These are phyloP conservation scores for Mucor sp. DNA, from an alignment of 371 early-diverging fungal genomes.

Conservation along the genomic window DNA sequence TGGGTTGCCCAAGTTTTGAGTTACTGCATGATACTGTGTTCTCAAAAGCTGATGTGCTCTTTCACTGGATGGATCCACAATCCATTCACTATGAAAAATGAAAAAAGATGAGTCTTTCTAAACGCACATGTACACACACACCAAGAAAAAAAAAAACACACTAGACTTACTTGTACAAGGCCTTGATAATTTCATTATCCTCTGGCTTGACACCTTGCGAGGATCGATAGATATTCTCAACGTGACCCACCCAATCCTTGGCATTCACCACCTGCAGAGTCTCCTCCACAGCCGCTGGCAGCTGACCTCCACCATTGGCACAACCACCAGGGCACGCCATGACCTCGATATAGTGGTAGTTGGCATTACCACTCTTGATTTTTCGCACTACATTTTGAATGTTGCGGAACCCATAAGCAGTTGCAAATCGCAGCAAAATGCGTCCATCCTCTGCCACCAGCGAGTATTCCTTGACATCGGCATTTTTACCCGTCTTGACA, in stretches of 20 bases:
- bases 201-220: conserved; percentile 56
- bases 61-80: conserved; percentile 38
- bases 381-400: conserved; percentile 95
- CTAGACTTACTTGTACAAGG: conserved; percentile 58
- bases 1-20: conserved; percentile 62
- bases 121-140: too few species aligned
- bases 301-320: conserved; percentile 92
- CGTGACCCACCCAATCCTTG: conserved; percentile 64
- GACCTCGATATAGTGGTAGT: conserved; percentile 93
- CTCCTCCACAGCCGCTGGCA: conserved; percentile 37
- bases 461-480: conserved; percentile 78
- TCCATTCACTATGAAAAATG: conserved; percentile 46
- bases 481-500: conserved; percentile 75
- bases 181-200: conserved; percentile 53
- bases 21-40: conserved; percentile 80
- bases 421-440: conserved; percentile 73
- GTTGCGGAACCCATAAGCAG: conserved; percentile 95
- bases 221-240: conserved; percentile 59
- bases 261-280: conserved; percentile 51
- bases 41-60: conserved; percentile 60
- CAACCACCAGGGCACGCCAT: conserved; percentile 96
- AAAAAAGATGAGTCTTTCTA: not conserved
- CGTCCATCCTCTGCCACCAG: conserved; percentile 53
- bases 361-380: conserved; percentile 67
- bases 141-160: too few species aligned